Evolutionary conservation across 2,329 filamentous ascomycete genomes (phyloP).

Genomic region (Chrysoporthe cubensis): DNA sequence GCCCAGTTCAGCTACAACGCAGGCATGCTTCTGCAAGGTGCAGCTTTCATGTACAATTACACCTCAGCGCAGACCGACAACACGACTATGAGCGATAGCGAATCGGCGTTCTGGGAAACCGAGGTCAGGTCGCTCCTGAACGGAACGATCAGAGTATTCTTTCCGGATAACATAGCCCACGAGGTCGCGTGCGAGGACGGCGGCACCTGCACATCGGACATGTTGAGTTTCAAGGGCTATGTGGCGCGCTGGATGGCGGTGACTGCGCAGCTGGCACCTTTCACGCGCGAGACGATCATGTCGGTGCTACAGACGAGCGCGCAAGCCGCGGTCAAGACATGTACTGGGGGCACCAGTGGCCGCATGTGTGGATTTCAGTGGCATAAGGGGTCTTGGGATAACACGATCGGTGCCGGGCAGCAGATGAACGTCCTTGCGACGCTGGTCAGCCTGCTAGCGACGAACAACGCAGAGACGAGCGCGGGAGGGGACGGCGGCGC

Average conservation of each 20-base stretch:
- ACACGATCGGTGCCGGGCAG: constrained; percentile 52
- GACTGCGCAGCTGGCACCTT: constrained; percentile 54
- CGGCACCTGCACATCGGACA: constrained; percentile 59
- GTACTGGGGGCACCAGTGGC: constrained; percentile 49
- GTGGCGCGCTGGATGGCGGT: constrained; percentile 56
- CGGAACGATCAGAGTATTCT: constrained; percentile 50
- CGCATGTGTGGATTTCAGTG: constrained; percentile 54
- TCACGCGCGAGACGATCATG: constrained; percentile 47
- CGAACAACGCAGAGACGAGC: background rate
- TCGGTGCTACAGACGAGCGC: constrained; percentile 52
- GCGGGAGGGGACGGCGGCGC: constrained; percentile 17
- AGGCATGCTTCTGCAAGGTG: constrained; percentile 56
- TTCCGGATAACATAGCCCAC: constrained; percentile 50
- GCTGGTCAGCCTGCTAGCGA: constrained; percentile 45
- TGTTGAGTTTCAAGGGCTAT: constrained; percentile 62
- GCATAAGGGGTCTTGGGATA: constrained; percentile 43
- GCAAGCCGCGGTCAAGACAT: constrained; percentile 52
- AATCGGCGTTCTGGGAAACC: constrained; percentile 44
- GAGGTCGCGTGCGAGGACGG: constrained; percentile 60
- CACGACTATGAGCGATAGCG: constrained; percentile 7
- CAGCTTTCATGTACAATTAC: constrained; percentile 62
- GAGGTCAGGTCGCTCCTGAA: constrained; percentile 53
- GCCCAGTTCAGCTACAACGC: constrained; percentile 61
- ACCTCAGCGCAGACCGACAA: constrained; percentile 43
- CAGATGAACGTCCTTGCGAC: constrained; percentile 50